Conservation (phyloP, 495 filamentous ascomycete species). For the Penicillium egyptiacum region DNA sequence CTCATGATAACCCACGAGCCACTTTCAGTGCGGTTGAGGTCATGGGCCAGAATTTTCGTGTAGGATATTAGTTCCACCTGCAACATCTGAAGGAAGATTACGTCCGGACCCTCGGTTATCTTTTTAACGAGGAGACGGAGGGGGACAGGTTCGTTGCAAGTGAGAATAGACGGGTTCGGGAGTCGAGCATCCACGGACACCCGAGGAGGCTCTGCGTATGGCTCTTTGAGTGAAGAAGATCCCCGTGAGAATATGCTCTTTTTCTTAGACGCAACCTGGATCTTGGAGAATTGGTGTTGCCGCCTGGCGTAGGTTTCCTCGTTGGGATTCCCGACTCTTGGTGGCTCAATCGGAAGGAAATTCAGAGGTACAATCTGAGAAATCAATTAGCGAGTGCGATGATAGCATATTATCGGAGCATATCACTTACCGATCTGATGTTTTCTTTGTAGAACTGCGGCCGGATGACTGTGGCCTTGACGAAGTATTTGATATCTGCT, state of each 20-base stretch:
- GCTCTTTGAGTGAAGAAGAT: conserved; percentile 28
- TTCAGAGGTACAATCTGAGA: conserved; percentile 61
- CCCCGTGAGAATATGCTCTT: conserved; percentile 56
- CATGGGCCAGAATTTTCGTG: conserved; percentile 75
- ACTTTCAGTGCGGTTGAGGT: conserved; percentile 62
- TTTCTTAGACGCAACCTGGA: conserved; percentile 42
- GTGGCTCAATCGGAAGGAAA: conserved; percentile 91
- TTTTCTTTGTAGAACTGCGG: conserved; percentile 86
- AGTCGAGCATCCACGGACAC: conserved; percentile 75
- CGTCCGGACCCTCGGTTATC: conserved; percentile 59
- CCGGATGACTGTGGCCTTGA: conserved; percentile 86
- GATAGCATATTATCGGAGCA: conserved; percentile 1
- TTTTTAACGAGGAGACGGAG: conserved; percentile 77
- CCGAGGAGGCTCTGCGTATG: conserved; percentile 40
- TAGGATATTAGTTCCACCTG: conserved; percentile 79
- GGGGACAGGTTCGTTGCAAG: conserved; percentile 82
- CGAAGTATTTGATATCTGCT: conserved; percentile 88
- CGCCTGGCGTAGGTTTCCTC: conserved; percentile 83
- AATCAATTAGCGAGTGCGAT: conserved; percentile 8
- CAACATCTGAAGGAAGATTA: conserved; percentile 71
- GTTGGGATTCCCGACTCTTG: conserved; percentile 61
- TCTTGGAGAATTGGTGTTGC: conserved; percentile 68
- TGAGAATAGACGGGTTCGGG: conserved; percentile 84
- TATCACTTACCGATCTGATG: conserved; percentile 57
- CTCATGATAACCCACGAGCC: conserved; percentile 69